Base-by-base conservation (phyloP, 2,329 filamentous ascomycete genomes). In the Fusarium floridanum region DNA sequence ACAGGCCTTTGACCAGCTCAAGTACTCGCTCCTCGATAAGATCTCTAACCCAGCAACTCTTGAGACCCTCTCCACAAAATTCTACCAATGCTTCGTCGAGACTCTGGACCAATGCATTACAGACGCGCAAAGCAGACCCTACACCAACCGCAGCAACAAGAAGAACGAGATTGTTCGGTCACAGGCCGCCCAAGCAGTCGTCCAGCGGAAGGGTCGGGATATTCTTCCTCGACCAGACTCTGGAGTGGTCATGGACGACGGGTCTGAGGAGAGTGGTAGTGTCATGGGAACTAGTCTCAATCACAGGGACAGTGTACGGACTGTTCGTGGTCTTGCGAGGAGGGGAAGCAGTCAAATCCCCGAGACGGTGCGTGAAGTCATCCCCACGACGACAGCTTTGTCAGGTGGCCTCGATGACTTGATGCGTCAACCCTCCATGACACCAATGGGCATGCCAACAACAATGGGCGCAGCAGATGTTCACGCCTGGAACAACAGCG, bases 81-180 rank as follows among this genome's bases (percentile, higher is more conserved):
- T 84, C 63, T 82, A 83, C 39, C 83, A 84, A 41, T 84, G 82
- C 71, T 85, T 85, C 63, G 74, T 84, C 22, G 83, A 85, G 68
- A 82, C 83, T 0, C 71, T 85, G 4, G 81, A 84, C 27, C 79
- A 81, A 16, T 85, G 83, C 62, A 80, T 83, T 37, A 61, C 74
- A 32, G 74, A 80, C 24, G 83, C 83, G 0, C 81, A 83, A 61
- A 82, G 68, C 48, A 83, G 82, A 80, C 83, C 83, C 1, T 85
- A 85, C 66, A 78, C 82, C 2, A 85, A 85, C 67, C 77, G 83
- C 12, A 84, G 83, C 72, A 85, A 84, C 77, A 84, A 84, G 68
- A 82, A 81, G 67, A 80, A 77, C 56, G 83, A 84, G 39, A 75
- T 80, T 4, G 27, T 71, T 2, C 63, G 78, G 14, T 68, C 73